Percentiles rank a stretch among this genome's conserved stretches.
phyloP scores from a whole-genome alignment of 768 basidiomycete genomes.

The Thelephora aurantiotincta region DNA sequence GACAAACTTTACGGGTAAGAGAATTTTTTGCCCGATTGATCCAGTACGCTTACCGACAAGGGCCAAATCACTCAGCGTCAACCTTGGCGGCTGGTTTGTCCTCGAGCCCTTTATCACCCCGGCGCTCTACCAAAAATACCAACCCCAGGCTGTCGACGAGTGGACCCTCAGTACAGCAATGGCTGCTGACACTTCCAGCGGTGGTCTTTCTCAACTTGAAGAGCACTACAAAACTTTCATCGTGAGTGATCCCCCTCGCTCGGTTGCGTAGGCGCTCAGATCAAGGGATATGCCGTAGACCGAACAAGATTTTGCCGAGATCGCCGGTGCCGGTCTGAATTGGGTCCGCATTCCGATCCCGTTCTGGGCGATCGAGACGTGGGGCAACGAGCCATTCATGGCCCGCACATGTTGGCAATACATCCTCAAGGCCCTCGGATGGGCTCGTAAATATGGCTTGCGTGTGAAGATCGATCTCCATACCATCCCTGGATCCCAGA shows the following conservation, averaged over 20 bases:
- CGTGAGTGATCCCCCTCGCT: slow-evolving; percentile 11
- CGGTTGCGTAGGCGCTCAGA: background rate
- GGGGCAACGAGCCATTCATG: slow-evolving; percentile 65
- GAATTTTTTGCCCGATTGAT: slow-evolving; percentile 2
- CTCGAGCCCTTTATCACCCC: slow-evolving; percentile 72
- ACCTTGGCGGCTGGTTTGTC: slow-evolving; percentile 64
- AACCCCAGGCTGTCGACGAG: slow-evolving; percentile 43
- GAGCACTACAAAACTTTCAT: slow-evolving; percentile 77
- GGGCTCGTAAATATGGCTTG: slow-evolving; percentile 87
- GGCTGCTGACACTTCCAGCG: slow-evolving; percentile 35
- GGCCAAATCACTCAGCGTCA: slow-evolving; percentile 27
- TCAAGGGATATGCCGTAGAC: slow-evolving; percentile 28
- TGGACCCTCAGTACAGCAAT: slow-evolving; percentile 51
- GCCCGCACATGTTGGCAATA: slow-evolving; percentile 71
- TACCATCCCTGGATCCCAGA: slow-evolving; percentile 68
- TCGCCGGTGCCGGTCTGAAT: slow-evolving; percentile 75
- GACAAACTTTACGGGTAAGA: slow-evolving; percentile 49
- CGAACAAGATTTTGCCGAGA: slow-evolving; percentile 70
- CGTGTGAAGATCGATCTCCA: slow-evolving; percentile 73
- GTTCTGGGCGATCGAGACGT: slow-evolving; percentile 78
- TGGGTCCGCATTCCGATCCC: slow-evolving; percentile 72
- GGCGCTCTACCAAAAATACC: slow-evolving; percentile 36
- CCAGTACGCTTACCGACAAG: background rate
- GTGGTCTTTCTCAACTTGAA: slow-evolving; percentile 36
- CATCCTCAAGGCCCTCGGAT: slow-evolving; percentile 58